These are phyloP conservation scores for Verticillium alfalfae DNA, from an alignment of 2,329 filamentous ascomycete species.

Conservation along the genomic window DNA sequence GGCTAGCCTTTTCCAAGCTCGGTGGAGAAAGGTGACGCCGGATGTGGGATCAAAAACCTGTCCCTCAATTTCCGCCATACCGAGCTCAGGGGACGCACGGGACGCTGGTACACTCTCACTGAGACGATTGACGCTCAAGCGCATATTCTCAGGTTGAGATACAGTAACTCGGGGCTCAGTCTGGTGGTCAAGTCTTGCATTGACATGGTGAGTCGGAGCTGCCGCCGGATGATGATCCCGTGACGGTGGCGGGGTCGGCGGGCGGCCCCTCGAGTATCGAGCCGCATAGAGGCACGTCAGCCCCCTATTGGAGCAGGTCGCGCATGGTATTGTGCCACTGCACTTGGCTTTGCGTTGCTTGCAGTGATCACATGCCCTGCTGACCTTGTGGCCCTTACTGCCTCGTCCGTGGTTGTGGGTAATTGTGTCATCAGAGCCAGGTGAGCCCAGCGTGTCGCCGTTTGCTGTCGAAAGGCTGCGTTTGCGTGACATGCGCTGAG, in stretches of 20 bases:
- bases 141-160: background rate
- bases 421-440: background rate
- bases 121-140: background rate
- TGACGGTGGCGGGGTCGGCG: constrained; percentile 23
- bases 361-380: constrained; percentile 31
- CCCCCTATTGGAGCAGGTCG: constrained; percentile 20
- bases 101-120: constrained; percentile 5
- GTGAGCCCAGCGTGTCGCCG: background rate
- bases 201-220: background rate
- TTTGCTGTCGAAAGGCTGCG: background rate
- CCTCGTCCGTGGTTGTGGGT: background rate
- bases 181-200: background rate
- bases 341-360: constrained; percentile 31
- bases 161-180: background rate
- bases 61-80: constrained; percentile 42
- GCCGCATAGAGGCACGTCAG: constrained; percentile 21
- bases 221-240: background rate
- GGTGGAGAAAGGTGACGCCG: constrained; percentile 45
- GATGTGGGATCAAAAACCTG: constrained; percentile 48
- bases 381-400: constrained; percentile 23
- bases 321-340: constrained; percentile 26
- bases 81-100: constrained; percentile 35
- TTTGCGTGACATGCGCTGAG: background rate
- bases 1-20: constrained; percentile 44
- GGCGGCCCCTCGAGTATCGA: constrained; percentile 24